Conservation (phyloP, 768 basidiomycete species). For the Phanerodontia chrysosporium region DNA sequence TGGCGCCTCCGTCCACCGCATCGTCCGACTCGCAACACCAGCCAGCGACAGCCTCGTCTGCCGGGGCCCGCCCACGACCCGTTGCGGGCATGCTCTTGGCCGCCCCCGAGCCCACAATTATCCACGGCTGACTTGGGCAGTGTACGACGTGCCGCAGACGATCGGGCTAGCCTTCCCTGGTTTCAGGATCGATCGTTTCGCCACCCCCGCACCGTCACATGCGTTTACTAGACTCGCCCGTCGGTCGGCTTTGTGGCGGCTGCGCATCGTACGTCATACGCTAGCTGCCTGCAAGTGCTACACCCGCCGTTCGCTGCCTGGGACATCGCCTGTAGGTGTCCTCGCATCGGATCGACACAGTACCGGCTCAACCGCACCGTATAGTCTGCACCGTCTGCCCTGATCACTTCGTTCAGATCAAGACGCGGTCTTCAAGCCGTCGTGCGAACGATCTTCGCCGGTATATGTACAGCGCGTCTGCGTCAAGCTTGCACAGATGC, state of each 20-base stretch:
- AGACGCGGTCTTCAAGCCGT: too few species aligned
- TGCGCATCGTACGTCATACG: background rate
- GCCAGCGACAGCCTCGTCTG: background rate
- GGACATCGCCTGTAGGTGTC: too few species aligned
- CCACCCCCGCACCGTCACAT: background rate
- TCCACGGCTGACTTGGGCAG: background rate
- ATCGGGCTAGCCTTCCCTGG: background rate
- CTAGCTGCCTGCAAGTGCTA: too few species aligned
- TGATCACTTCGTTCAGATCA: too few species aligned
- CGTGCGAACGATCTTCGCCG: background rate
- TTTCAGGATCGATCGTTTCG: slow-evolving; percentile 1
- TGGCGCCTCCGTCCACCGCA: background rate
- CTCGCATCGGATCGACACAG: too few species aligned
- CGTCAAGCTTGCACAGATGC: background rate
- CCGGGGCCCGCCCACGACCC: too few species aligned
- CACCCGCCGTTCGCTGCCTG: too few species aligned
- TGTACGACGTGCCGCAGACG: background rate
- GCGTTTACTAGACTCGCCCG: background rate
- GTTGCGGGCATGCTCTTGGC: too few species aligned
- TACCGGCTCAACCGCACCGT: too few species aligned
- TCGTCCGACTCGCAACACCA: background rate
- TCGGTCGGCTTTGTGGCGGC: background rate
- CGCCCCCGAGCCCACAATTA: too few species aligned
- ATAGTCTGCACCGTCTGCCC: too few species aligned
- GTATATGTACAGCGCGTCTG: background rate